Evolutionary conservation across 495 filamentous ascomycete species (phyloP).

Genomic region (Astrocystis sublimbata): DNA sequence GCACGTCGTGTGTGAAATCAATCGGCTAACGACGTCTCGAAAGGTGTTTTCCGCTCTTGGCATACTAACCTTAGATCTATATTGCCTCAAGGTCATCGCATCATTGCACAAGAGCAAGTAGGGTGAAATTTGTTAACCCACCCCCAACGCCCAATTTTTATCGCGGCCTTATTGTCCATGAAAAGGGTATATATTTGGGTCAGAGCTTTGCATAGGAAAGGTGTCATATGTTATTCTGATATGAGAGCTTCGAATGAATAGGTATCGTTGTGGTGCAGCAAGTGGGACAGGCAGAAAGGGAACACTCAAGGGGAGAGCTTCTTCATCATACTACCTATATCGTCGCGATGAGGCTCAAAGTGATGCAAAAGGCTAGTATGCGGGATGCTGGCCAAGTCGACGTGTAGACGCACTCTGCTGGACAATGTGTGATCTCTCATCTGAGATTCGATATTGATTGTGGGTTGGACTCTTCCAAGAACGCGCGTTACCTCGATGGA

Average conservation of each 20-base stretch:
- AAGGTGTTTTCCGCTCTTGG: background rate
- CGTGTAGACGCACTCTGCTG: background rate
- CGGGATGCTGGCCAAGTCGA: background rate
- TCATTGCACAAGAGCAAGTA: background rate
- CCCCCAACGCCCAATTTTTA: background rate
- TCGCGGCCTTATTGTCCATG: background rate
- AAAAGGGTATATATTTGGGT: background rate
- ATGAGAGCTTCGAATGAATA: background rate
- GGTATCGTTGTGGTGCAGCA: background rate
- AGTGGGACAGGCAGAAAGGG: background rate
- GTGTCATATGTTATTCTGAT: background rate
- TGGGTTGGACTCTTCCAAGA: background rate
- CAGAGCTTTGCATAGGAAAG: background rate
- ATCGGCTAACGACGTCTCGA: background rate
- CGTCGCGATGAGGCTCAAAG: background rate
- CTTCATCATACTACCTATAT: background rate
- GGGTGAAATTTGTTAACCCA: background rate
- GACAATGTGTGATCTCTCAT: background rate
- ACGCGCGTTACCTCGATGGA: background rate
- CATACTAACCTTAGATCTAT: constrained; percentile 1
- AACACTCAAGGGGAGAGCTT: background rate
- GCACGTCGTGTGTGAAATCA: background rate
- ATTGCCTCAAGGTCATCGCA: background rate
- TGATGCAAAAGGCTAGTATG: background rate
- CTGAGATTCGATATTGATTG: background rate